Evolutionary conservation across 208 protist genomes (phyloP).

Genomic region (Trypanosoma boissoni): DNA sequence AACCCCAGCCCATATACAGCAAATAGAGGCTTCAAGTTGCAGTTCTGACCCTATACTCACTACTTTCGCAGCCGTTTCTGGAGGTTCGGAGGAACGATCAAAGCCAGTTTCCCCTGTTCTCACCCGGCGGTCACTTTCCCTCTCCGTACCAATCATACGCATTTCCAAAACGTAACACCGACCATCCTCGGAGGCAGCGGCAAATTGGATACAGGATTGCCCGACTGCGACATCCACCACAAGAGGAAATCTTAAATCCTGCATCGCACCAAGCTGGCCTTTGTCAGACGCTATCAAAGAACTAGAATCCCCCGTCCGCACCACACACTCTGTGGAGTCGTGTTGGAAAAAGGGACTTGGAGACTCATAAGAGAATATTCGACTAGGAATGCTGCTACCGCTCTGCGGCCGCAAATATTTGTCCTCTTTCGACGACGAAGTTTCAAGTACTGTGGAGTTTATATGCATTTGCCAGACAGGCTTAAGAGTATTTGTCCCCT

Average conservation of each 20-base stretch:
- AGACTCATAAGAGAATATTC: conserved; percentile 5
- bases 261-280: neutral
- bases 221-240: conserved; percentile 67
- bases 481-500: too few relatives aligned
- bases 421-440: too few relatives aligned
- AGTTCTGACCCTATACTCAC: neutral
- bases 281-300: neutral
- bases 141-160: neutral
- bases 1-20: conserved; percentile 17
- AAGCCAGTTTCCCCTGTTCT: conserved; percentile 11
- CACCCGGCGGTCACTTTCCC: neutral
- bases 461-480: too few relatives aligned
- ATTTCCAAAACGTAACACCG: conserved; percentile 69
- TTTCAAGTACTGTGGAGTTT: too few relatives aligned
- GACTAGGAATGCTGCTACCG: too few relatives aligned
- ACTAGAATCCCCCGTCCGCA: too few relatives aligned
- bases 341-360: neutral
- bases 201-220: conserved; percentile 33
- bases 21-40: neutral
- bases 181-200: conserved; percentile 62
- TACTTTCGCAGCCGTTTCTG: neutral
- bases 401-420: too few relatives aligned
- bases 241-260: conserved; percentile 38
- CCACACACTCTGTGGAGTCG: neutral
- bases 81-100: conserved; percentile 9